Evolutionary conservation across 345 rosid genomes (phyloP), one percentile per base, ranked within the genome.

Genomic region (Eucalyptus brandiana): DNA sequence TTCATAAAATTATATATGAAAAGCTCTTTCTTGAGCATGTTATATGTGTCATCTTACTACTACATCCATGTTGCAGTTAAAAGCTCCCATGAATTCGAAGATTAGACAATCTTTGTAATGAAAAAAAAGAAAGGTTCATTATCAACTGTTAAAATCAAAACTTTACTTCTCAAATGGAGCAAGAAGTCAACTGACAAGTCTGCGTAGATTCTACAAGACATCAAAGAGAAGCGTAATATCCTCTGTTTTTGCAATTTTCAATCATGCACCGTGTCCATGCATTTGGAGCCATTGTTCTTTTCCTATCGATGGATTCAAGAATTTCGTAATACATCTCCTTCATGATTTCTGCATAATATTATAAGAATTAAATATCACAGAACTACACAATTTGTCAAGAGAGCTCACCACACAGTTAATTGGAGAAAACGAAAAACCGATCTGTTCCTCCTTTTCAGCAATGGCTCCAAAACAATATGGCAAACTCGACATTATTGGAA

Each of bases 201-300:
- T 21, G 58, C 5, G 5, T 53, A 53, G 26, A 5, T 92, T 93
- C 87, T 93, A 89, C 92, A 96, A 91, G 88, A 91, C 89, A 26
- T 93, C 91, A 49, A 97, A 94, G 6, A 97, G 94, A 92, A 95
- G 97, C 91, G 91, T 88, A 89, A 96, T 91, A 92, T 97, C 99
- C 96, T 2, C 18, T 89, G 54, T 88, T 95, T 88, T 92, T 91
- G 88, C 97, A 97, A 53, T 6, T 96, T 76, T 87, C 94, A 87
- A 94, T 93, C 95, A 96, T 72, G 26, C 96, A 94, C 97, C 96
- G 94, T 87, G 93, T 44, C 97, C 97, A 97, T 88, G 96, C 94
- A 90, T 97, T 97, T 4, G 97, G 99, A 23, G 98, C 89, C 97
- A 93, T 95, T 12, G 98, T 92, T 80, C 95, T 90, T 91, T 92